A percentile compares a stretch with the other conserved stretches of the same genome.
These are phyloP conservation scores for Alternaria angustiovoidea DNA, from an alignment of 2,329 filamentous ascomycete species.

Conservation along the genomic window DNA sequence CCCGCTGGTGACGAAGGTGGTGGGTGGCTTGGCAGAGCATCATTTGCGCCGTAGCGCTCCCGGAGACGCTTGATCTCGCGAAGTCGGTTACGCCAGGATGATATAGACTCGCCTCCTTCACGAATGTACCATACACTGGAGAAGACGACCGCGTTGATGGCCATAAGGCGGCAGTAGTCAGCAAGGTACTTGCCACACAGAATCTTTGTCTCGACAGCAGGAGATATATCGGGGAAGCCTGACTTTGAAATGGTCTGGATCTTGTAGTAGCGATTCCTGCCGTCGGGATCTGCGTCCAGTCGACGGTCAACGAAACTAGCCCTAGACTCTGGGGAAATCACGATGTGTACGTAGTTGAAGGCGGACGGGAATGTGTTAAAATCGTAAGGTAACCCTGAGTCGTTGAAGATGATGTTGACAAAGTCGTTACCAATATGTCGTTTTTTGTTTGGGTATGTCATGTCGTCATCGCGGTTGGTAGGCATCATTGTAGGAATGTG, in stretches of 20 bases:
- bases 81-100: constrained; percentile 87
- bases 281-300: constrained; percentile 53
- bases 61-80: constrained; percentile 84
- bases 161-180: constrained; percentile 84
- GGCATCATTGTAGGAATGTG: constrained; percentile 99
- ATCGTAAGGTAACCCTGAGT: constrained; percentile 86
- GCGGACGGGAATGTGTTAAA: constrained; percentile 93
- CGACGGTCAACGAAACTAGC: constrained; percentile 72
- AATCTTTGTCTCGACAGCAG: constrained; percentile 87
- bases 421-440: constrained; percentile 96
- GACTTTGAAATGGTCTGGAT: constrained; percentile 89
- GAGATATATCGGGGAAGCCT: constrained; percentile 90
- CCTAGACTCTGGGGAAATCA: constrained; percentile 87
- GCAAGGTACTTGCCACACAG: constrained; percentile 83
- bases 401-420: constrained; percentile 98
- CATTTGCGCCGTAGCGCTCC: constrained; percentile 59
- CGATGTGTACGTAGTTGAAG: constrained; percentile 97
- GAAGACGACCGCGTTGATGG: constrained; percentile 93
- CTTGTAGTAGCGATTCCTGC: constrained; percentile 73
- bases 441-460: constrained; percentile 81
- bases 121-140: constrained; percentile 85
- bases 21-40: constrained; percentile 21
- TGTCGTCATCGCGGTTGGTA: constrained; percentile 78
- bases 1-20: constrained; percentile 33
- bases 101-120: constrained; percentile 81